Evolutionary conservation across 2,329 filamentous ascomycete species (phyloP), one percentile per base, ranked within the genome.

Genomic region (Trichophyton simii): DNA sequence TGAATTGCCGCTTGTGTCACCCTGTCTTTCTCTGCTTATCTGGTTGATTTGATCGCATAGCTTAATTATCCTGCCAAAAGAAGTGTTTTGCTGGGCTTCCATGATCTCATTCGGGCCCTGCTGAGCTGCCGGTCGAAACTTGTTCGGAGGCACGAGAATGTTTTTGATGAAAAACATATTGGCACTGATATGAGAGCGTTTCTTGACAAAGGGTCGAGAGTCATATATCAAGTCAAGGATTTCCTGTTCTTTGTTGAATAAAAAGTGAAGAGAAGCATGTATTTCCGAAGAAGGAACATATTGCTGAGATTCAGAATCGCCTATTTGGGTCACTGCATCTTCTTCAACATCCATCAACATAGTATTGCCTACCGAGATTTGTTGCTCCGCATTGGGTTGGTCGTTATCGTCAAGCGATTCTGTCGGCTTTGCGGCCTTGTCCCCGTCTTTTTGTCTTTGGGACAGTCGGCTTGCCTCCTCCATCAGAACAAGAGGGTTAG

Each of bases 141-240:
- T 87, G 72, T 96, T 99, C 1, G 94, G 94, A 1, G 95, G 91
- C 0, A 99, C 90, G 13, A 97, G 79, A 59, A 99, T 78, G 41
- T 85, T 87, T 61, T 88, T 86, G 61, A 97, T 80, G 76, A 99
- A 99, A 76, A 99, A 97, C 86, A 97, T 96, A 66, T 96, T 88
- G 1, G 89, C 83, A 1, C 79, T 84, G n/a, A 90, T 78, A 18
- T 77, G 77, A 5, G 75, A 75, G 42, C 79, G 75, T 61, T 80
- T 83, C 70, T 83, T 85, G 3, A 80, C 78, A n/a, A 73, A 69
- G 3, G 87, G 84, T 62, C 87, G 85, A 18, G 89, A 87, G 70
- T 86, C 87, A 75, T 96, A 99, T 3, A 99, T 78, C n/a, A 96
- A 79, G 15, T 85, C 81, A 50, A 99, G 73, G 36, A 99, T 80